Base-by-base conservation (phyloP, 1,284 basidiomycete species). In the Pyrrhoderma lamaoense region DNA sequence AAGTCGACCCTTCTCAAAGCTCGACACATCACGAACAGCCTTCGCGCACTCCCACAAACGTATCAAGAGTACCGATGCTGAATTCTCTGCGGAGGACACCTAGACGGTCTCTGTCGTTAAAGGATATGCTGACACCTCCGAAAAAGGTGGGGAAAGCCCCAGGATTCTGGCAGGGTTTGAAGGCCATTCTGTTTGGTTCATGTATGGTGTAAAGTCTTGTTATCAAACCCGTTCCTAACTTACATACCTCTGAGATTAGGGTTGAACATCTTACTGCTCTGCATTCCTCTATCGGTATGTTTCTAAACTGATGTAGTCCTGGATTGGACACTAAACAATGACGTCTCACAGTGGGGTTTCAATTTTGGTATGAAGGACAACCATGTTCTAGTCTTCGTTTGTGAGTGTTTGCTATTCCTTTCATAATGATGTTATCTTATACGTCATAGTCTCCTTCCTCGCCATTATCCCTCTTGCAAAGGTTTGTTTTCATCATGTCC, bases 391-490 rank as follows among this genome's bases (percentile, higher is more conserved):
- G 70, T 86, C 53, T 93, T 93, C 58, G 72, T 89, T 54, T 82
- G 84, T 86, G 60, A 59, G 83, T 73, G 4, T n/a, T 23, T 4
- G 18, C 35, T 47, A n/a, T n/a, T 16, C n/a, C 35, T 39, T 35
- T 16, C 19, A 7, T 25, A 21, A 27, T 25, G 19, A 8, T 11
- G 7, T 22, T 31, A 50, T n/a, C 49, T 56, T 23, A 36, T 31
- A 22, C 40, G n/a, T 37, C 13, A 14, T 55, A 87, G 84, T 83
- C 59, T 79, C 81, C 1, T 85, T 91, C 61, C 65, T 87, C 45
- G 74, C 84, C 3, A 85, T 88, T 45, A 76, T 88, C 59, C 85
- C 85, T 8, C 69, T 87, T 3, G 91, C 91, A 16, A 83, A 85
- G 70, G 84, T 81, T 50, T 31, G 64, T 59, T 8, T 39, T 13